These are phyloP conservation scores for Phytopythium vexans DNA, from an alignment of 352 stramenopile genomes.

Conservation along the genomic window DNA sequence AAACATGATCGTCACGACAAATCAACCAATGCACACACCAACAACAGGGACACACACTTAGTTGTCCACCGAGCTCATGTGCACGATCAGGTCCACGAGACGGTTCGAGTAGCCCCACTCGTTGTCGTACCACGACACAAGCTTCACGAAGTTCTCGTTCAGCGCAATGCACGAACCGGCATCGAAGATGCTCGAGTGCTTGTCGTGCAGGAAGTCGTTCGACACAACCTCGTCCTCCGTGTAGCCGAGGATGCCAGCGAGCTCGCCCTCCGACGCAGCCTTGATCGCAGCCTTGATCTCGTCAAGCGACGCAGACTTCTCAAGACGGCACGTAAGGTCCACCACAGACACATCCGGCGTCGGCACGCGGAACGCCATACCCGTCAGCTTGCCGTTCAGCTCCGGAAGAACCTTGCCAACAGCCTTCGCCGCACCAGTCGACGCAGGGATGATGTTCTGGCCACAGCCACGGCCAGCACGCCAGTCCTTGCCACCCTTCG, in stretches of 20 bases:
- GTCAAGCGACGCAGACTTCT: slow-evolving; percentile 94
- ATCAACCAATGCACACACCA: too few relatives aligned
- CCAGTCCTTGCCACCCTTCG: slow-evolving; percentile 99
- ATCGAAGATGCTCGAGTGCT: slow-evolving; percentile 14
- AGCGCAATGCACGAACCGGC: slow-evolving; percentile 95
- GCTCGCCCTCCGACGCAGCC: slow-evolving; percentile 88
- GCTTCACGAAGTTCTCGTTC: slow-evolving; percentile 98
- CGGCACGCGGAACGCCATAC: too few relatives aligned
- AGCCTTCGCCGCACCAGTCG: too few relatives aligned
- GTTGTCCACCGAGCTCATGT: slow-evolving; percentile 83
- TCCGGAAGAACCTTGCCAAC: too few relatives aligned
- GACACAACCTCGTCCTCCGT: slow-evolving; percentile 96
- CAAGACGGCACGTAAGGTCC: slow-evolving; percentile 81
- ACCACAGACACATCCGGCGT: too few relatives aligned
- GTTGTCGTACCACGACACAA: slow-evolving; percentile 99
- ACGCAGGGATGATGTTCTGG: too few relatives aligned
- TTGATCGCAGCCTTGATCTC: slow-evolving; percentile 98
- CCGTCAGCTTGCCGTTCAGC: too few relatives aligned
- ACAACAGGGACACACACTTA: too few relatives aligned
- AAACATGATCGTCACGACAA: too few relatives aligned
- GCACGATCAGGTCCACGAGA: slow-evolving; percentile 96
- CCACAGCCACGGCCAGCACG: too few relatives aligned
- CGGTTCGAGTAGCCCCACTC: slow-evolving; percentile 98
- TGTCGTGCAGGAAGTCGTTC: slow-evolving; percentile 92
- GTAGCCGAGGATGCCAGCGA: slow-evolving; percentile 99